Evolutionary conservation across 2,329 filamentous ascomycete species (phyloP).

Genomic region (Didymellaceae sp.): DNA sequence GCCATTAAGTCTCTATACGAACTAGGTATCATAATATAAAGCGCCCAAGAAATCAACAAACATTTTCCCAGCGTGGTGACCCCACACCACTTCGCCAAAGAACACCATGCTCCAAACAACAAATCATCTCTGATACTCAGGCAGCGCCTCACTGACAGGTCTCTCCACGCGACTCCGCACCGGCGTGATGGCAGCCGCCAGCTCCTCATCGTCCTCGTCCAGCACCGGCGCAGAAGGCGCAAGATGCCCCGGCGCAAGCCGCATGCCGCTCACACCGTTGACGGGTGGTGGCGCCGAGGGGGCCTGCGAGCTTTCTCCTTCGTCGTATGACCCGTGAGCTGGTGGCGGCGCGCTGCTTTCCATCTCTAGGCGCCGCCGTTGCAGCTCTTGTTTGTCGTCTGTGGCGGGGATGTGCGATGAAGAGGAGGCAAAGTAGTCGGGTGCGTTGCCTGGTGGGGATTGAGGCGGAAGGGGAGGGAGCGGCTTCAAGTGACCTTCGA

Average conservation of each 20-base stretch:
- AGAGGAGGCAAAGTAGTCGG: slow-evolving; percentile 40
- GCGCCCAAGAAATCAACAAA: background rate
- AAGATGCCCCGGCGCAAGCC: slow-evolving; percentile 14
- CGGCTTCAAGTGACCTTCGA: slow-evolving; percentile 25
- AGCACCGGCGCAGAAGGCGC: slow-evolving; percentile 41
- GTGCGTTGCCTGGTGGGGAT: slow-evolving; percentile 26
- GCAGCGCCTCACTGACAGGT: slow-evolving; percentile 36
- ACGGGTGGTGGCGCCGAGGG: slow-evolving; percentile 31
- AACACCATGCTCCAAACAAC: slow-evolving; percentile 8
- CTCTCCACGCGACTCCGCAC: slow-evolving; percentile 23
- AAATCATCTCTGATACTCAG: slow-evolving; percentile 38
- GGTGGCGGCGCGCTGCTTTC: slow-evolving; percentile 51
- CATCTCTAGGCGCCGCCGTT: slow-evolving; percentile 54
- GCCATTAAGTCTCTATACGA: slow-evolving; percentile 5
- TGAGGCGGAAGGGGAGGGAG: slow-evolving; percentile 32
- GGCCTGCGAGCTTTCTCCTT: slow-evolving; percentile 23
- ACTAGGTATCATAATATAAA: slow-evolving; percentile 18
- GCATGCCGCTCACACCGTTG: slow-evolving; percentile 13
- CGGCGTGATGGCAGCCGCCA: slow-evolving; percentile 38
- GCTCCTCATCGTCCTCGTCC: slow-evolving; percentile 43
- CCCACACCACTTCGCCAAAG: slow-evolving; percentile 2
- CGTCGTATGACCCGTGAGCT: slow-evolving; percentile 27
- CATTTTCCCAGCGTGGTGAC: background rate
- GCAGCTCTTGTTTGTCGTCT: slow-evolving; percentile 83
- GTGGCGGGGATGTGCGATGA: slow-evolving; percentile 45